phyloP scores from a whole-genome alignment of 192 early-diverging fungal genomes.

The Coemansia sp. region DNA sequence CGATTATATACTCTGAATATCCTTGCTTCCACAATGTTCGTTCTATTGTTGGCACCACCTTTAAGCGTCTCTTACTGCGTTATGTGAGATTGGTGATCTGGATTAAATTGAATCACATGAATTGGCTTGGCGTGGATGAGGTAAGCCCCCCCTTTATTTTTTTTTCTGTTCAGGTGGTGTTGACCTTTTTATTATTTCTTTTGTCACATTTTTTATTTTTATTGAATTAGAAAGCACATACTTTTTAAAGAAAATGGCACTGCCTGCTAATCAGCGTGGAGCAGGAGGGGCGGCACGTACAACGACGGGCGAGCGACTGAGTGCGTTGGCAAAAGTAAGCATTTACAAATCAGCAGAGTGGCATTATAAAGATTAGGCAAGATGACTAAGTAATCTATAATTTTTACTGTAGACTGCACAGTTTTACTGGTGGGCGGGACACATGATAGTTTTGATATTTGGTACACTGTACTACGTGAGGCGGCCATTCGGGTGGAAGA shows the following conservation, averaged over 20 bases:
- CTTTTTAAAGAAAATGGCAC: neutral
- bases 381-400: neutral
- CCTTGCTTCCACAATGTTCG: too few species aligned
- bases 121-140: neutral
- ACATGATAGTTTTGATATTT: constrained; percentile 37
- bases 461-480: constrained; percentile 40
- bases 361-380: too few species aligned
- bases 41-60: too few species aligned
- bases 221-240: neutral
- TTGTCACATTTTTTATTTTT: neutral
- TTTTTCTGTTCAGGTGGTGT: neutral
- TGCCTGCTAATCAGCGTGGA: neutral
- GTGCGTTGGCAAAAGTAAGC: neutral
- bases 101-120: neutral
- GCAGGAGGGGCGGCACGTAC: neutral
- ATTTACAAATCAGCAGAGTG: too few species aligned
- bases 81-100: neutral
- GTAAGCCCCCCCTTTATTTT: neutral
- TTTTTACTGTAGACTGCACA: constrained; percentile 47
- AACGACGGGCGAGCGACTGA: neutral
- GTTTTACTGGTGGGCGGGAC: constrained; percentile 57
- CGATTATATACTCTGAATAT: too few species aligned
- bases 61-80: neutral
- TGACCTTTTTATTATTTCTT: neutral
- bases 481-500: constrained; percentile 35